Evolutionary conservation across 495 filamentous ascomycete genomes (phyloP).

Genomic region (Thozetella sp.): DNA sequence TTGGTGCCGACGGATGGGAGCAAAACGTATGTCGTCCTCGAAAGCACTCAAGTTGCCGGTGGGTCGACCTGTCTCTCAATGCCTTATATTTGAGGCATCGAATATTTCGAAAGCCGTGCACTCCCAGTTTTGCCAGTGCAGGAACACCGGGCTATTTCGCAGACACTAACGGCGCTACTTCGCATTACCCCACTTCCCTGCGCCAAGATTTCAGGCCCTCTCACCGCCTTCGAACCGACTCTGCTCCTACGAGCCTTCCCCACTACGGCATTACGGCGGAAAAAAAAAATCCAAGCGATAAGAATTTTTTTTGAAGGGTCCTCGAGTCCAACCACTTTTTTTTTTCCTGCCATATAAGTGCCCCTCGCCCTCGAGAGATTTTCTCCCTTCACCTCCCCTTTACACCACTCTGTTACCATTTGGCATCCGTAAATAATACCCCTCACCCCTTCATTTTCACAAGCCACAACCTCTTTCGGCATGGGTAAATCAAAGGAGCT

Average conservation of each 20-base stretch:
- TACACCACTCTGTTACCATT: constrained; percentile 1
- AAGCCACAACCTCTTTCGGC: constrained; percentile 23
- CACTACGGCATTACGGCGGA: not conserved
- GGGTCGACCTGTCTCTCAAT: not conserved
- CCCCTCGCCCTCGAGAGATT: constrained; percentile 15
- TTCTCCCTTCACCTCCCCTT: constrained; percentile 5
- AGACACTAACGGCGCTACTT: too few species aligned
- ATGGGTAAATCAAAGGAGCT: constrained; percentile 62
- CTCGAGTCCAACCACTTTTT: constrained; percentile 16
- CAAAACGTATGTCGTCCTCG: not conserved
- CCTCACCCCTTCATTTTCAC: constrained; percentile 18
- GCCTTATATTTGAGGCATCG: constrained; percentile 4
- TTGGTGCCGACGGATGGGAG: not conserved
- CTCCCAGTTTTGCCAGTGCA: too few species aligned
- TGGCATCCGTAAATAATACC: constrained; percentile 18
- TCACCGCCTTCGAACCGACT: constrained; percentile 2
- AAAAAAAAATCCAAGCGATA: constrained; percentile 6
- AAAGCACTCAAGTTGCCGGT: not conserved
- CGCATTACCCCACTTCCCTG: not conserved
- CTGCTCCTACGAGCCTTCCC: constrained; percentile 1
- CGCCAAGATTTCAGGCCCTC: constrained; percentile 4
- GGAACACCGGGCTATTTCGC: too few species aligned
- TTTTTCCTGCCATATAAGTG: constrained; percentile 21
- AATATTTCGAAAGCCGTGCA: too few species aligned
- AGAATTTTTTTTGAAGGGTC: constrained; percentile 6